Base-by-base conservation (phyloP, 1,284 basidiomycete genomes). In the Sparassis latifolia region DNA sequence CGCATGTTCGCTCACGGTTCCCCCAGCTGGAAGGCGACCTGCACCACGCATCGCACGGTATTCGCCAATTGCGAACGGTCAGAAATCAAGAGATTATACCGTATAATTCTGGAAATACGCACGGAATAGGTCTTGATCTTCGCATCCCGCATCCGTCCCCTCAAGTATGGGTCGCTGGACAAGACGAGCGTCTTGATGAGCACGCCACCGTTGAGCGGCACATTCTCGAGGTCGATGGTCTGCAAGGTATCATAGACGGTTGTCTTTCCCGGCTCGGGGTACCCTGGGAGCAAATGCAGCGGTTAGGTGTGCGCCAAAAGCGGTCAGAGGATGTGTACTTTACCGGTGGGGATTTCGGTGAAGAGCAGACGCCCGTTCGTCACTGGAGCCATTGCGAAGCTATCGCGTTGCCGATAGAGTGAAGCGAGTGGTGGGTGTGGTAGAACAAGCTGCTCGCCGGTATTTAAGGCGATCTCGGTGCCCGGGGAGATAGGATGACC, bases 151-250 rank as follows among this genome's bases (percentile, higher is more conserved):
- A 78, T 69, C 45, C 58, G 50, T 9, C 60, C 62, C 31, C 67
- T 61, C 63, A 78, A 56, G 61, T 78, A 79, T 0, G 78, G 78
- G 56, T 80, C 78, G 31, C 79, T 64, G 10, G 69, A 74, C 4
- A 78, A 56, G 0, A 70, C 68, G 27, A 79, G 63, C 3, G 70
- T 69, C 65, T 80, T 79, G 49, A 77, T 52, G 27, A 82, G 65
- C 54, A 79, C 62, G 1, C 78, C 78, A 20, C 79, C 80, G 48
- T 79, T 62, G 20, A 80, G 64, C 3, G 71, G 59, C 0, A 72
- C 72, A 27, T 56, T 73, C 2, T 79, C 75, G 38, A 76, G 56
- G 55, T 83, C 79, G 55, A 84, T 78, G 1, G 65, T 69, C 47
- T 71, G 57, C 0, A 69, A 68, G 2, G 58, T 62, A 50, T 80